Evolutionary conservation across 768 basidiomycete genomes (phyloP), one percentile per base, ranked within the genome.

Genomic region (Pholiota molesta): DNA sequence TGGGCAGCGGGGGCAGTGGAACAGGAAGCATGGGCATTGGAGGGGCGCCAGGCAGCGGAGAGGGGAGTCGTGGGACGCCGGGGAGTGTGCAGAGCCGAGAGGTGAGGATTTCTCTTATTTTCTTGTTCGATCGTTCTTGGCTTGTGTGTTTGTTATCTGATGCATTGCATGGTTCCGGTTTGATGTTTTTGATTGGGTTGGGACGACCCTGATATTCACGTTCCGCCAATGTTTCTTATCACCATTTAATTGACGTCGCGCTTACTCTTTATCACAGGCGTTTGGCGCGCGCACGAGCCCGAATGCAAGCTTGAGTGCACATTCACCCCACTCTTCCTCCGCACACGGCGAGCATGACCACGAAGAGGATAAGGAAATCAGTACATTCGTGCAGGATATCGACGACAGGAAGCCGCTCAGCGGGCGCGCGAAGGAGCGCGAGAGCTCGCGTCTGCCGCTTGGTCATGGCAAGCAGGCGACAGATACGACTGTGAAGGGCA

Each of bases 351-450:
- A 37, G 19, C 57, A 58, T 37, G 19, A 28, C n/a, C 75, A 77
- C 49, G 83, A 84, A 6, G 89, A 92, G 63, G 89, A 92, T 66
- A 90, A 91, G 65, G 91, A 92, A 55, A 86, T 93, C 29, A 91
- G 90, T 5, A 78, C 82, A 13, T 93, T 92, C 66, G 88, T 93
- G 44, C 87, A 89, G 68, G 88, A 92, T 52, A 91, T 91, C 54
- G 91, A 91, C 66, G 76, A 83, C 26, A 80, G 89, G 26, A 87
- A 86, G 68, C 90, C 91, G 3, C 76, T 93, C 55, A 77, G 77
- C 13, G 80, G 83, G 31, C 72, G 79, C 31, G 67, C 61, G 57
- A 77, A 72, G 61, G 73, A 60, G 55, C 63, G 42, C 49, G 44
- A 42, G 51, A 54, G 35, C 52, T 31, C 58, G 31, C 52, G 23